phyloP scores from a whole-genome alignment of 306 rosid genomes.

The Rosa multiflora region DNA sequence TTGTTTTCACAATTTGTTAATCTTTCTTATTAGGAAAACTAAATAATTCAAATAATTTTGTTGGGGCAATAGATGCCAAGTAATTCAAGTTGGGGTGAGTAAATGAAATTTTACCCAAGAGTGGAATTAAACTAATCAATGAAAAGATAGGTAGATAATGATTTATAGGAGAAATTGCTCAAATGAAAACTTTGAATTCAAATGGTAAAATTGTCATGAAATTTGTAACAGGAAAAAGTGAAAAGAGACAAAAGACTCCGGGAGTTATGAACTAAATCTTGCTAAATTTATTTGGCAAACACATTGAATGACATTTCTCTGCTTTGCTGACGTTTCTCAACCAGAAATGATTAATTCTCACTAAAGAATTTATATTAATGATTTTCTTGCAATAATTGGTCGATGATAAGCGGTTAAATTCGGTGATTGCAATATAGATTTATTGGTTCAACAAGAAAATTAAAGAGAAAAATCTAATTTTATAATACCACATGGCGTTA shows the following conservation, averaged over 20 bases:
- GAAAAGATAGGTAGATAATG: neutral
- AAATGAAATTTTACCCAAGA: neutral
- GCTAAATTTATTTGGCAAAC: neutral
- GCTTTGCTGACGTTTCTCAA: no score
- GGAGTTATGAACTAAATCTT: neutral
- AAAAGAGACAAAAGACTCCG: neutral
- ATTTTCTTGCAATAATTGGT: no score
- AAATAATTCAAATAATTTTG: neutral
- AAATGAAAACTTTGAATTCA: neutral
- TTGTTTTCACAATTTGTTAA: neutral
- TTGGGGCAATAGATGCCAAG: neutral
- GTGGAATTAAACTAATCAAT: neutral
- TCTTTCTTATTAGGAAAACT: slow-evolving; percentile 1
- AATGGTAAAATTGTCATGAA: neutral
- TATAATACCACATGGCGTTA: no score
- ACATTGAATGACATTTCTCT: neutral
- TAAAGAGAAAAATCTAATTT: no score
- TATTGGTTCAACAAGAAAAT: no score
- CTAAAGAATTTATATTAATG: no score
- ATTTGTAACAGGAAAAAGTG: neutral
- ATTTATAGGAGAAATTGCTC: no score
- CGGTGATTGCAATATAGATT: no score
- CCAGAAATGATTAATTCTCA: no score
- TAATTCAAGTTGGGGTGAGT: neutral
- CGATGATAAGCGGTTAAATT: no score